These are phyloP conservation scores for Vanrija sp. DNA, from an alignment of 1,284 basidiomycete genomes.

Conservation along the genomic window DNA sequence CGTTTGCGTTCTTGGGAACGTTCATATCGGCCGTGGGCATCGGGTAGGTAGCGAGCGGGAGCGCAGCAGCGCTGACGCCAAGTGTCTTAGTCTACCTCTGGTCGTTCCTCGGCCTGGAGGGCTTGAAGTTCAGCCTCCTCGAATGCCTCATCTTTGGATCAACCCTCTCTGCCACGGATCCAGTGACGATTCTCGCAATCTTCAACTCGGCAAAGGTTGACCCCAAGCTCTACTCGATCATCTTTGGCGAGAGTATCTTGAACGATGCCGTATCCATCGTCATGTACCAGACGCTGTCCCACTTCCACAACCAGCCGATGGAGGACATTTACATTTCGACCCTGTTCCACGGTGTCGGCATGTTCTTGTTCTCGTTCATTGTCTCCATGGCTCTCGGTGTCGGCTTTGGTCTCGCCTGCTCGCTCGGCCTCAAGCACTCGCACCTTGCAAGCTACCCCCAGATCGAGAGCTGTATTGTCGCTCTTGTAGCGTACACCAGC, in stretches of 20 bases:
- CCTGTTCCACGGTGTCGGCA: slow-evolving; percentile 89
- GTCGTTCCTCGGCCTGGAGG: slow-evolving; percentile 85
- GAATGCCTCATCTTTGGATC: slow-evolving; percentile 97
- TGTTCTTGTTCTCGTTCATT: slow-evolving; percentile 93
- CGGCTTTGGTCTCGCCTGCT: slow-evolving; percentile 81
- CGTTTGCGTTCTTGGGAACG: slow-evolving; percentile 93
- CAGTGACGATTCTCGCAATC: slow-evolving; percentile 96
- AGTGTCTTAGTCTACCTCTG: slow-evolving; percentile 90
- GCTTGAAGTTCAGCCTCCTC: slow-evolving; percentile 67
- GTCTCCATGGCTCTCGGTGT: slow-evolving; percentile 92
- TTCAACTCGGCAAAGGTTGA: slow-evolving; percentile 99
- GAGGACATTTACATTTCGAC: slow-evolving; percentile 81
- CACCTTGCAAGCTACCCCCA: slow-evolving; percentile 79
- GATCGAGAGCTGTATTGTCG: slow-evolving; percentile 91
- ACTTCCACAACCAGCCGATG: slow-evolving; percentile 70
- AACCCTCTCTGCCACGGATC: slow-evolving; percentile 94
- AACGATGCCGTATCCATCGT: slow-evolving; percentile 99
- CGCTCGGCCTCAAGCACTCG: slow-evolving; percentile 92
- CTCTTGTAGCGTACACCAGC: slow-evolving; percentile 91
- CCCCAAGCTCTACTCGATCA: slow-evolving; percentile 94
- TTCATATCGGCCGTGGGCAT: slow-evolving; percentile 96
- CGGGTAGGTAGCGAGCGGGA: slow-evolving; percentile 58
- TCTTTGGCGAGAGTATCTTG: slow-evolving; percentile 94
- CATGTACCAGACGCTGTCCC: slow-evolving; percentile 96
- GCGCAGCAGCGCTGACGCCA: background rate